Evolutionary conservation across 495 filamentous ascomycete species (phyloP).

Genomic region (Xylaria scruposa): DNA sequence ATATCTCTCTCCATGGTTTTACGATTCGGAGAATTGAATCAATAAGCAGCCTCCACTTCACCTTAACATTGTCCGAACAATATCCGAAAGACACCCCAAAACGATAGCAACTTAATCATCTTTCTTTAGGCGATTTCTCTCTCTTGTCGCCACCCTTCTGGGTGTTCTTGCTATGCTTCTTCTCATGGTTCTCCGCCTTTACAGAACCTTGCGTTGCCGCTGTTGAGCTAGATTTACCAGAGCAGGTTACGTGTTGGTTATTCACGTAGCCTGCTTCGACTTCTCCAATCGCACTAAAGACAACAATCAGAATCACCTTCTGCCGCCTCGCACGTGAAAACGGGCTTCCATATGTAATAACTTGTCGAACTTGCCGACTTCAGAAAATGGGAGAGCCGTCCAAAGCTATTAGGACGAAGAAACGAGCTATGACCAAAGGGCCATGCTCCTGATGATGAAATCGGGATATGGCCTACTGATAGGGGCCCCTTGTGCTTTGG

Average conservation of each 20-base stretch:
- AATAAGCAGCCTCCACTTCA: not conserved
- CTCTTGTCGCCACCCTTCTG: not conserved
- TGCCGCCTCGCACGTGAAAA: too few species aligned
- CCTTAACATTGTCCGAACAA: not conserved
- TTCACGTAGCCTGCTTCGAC: slow-evolving; percentile 5
- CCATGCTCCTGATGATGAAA: not conserved
- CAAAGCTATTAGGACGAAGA: not conserved
- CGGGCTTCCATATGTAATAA: too few species aligned
- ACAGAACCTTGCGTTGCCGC: slow-evolving; percentile 14
- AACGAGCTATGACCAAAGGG: not conserved
- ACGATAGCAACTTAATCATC: not conserved
- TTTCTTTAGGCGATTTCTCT: not conserved
- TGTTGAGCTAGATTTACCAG: not conserved
- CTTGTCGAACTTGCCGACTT: too few species aligned
- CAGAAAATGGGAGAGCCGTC: not conserved
- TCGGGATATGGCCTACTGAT: not conserved
- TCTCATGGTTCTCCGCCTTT: not conserved
- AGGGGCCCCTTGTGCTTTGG: not conserved
- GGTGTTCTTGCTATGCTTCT: not conserved
- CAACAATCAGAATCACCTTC: not conserved
- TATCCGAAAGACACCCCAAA: not conserved
- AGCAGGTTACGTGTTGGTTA: not conserved
- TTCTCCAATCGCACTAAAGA: not conserved
- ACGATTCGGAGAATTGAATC: not conserved
- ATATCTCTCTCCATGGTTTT: not conserved